Evolutionary conservation across 2,329 filamentous ascomycete species (phyloP).

Genomic region (Talaromyces islandicus): DNA sequence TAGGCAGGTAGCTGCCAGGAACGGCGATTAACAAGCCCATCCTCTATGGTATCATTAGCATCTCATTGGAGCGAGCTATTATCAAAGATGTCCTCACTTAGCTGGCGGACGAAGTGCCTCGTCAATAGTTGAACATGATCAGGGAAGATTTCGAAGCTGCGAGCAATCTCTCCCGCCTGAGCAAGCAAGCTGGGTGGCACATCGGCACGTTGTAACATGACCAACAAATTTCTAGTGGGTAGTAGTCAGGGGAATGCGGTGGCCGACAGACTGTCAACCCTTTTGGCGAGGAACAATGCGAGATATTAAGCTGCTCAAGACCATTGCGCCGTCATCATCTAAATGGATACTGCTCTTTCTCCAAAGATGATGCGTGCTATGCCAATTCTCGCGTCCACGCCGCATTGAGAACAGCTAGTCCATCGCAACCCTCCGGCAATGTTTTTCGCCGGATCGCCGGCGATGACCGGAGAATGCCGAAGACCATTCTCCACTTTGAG

Average conservation of each 20-base stretch:
- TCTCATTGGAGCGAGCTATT: too few species aligned
- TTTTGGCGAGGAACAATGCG: background rate
- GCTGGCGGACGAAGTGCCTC: constrained; percentile 10
- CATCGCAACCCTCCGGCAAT: background rate
- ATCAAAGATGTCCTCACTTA: constrained; percentile 7
- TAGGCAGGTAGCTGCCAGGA: constrained; percentile 16
- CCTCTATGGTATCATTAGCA: constrained; percentile 7
- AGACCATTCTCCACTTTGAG: background rate
- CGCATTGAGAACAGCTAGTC: background rate
- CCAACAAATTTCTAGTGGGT: constrained; percentile 1
- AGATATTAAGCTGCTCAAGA: background rate
- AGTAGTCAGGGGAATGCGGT: background rate
- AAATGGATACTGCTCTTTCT: background rate
- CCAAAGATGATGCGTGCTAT: background rate
- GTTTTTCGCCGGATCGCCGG: background rate
- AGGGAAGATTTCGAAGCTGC: constrained; percentile 7
- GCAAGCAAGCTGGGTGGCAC: constrained; percentile 9
- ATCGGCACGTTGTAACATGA: constrained; percentile 6
- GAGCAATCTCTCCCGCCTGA: constrained; percentile 12
- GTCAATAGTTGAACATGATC: constrained; percentile 10
- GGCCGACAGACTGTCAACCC: background rate
- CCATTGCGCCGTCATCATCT: background rate
- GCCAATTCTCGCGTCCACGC: background rate
- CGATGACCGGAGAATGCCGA: background rate
- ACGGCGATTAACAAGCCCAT: constrained; percentile 14